phyloP scores from a whole-genome alignment of 75 land plant genomes.

The Cryptomeria japonica region DNA sequence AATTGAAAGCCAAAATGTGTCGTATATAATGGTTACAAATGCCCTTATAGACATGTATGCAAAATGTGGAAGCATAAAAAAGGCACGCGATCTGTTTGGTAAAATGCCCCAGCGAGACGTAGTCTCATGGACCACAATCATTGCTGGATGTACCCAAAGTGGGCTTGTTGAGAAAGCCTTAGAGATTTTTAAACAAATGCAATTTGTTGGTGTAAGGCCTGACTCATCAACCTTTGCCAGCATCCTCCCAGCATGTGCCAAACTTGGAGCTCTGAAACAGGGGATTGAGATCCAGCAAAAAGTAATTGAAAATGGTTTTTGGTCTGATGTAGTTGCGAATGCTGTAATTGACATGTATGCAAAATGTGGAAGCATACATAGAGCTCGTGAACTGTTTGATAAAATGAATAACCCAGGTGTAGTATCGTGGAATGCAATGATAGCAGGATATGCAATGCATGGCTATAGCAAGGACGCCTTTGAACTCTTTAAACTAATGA shows the following conservation, averaged over 20 bases:
- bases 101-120: slow-evolving; percentile 7
- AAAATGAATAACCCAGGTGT: slow-evolving; percentile 3
- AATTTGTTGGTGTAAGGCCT: slow-evolving; percentile 7
- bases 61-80: slow-evolving; percentile 11
- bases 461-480: slow-evolving; percentile 11
- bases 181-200: slow-evolving; percentile 16
- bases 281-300: slow-evolving; percentile 19
- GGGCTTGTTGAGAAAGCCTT: slow-evolving; percentile 16
- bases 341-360: slow-evolving; percentile 22
- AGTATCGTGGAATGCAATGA: slow-evolving; percentile 20
- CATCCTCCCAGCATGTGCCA: slow-evolving; percentile 14
- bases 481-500: slow-evolving; percentile 14
- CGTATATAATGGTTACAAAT: neutral
- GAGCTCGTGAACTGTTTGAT: slow-evolving; percentile 20
- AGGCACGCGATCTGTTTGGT: slow-evolving; percentile 10
- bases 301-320: slow-evolving; percentile 11
- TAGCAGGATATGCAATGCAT: slow-evolving; percentile 25
- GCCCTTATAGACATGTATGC: slow-evolving; percentile 13
- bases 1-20: neutral
- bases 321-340: slow-evolving; percentile 1
- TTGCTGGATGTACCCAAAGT: slow-evolving; percentile 18
- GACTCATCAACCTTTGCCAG: slow-evolving; percentile 9
- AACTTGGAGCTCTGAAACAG: neutral
- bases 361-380: slow-evolving; percentile 20
- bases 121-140: slow-evolving; percentile 20